Conservation (phyloP, 1,284 basidiomycete species). For the Irpex sp. region DNA sequence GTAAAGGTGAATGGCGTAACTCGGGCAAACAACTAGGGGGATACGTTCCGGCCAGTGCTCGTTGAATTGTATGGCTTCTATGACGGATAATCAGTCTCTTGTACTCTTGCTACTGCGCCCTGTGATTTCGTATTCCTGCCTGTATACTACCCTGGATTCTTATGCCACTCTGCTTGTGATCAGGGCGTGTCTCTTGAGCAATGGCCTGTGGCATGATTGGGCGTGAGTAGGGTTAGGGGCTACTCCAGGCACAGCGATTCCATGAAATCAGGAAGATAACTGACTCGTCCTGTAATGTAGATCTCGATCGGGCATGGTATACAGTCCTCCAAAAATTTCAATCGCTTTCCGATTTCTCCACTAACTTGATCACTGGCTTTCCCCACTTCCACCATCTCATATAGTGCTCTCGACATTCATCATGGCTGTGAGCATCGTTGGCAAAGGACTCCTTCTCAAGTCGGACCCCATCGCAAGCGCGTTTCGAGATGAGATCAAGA, state of each 20-base stretch:
- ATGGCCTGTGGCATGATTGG: background rate
- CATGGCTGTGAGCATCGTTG: constrained; percentile 19
- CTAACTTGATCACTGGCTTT: background rate
- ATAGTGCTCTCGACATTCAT: background rate
- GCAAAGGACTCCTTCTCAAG: constrained; percentile 72
- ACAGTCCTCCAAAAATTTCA: background rate
- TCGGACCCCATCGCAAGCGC: constrained; percentile 64
- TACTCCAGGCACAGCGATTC: background rate
- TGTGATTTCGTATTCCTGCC: background rate
- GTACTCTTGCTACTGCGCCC: background rate
- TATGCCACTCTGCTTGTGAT: background rate
- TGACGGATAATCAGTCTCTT: background rate
- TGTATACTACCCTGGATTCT: background rate
- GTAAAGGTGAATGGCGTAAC: constrained; percentile 24
- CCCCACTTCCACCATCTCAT: background rate
- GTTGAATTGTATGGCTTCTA: background rate
- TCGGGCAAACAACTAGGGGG: constrained; percentile 7
- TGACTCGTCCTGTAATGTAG: background rate
- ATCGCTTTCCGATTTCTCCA: background rate
- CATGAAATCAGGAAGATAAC: too few relatives aligned
- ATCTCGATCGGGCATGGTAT: background rate
- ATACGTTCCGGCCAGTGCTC: too few relatives aligned
- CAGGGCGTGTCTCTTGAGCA: background rate
- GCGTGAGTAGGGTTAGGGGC: background rate
- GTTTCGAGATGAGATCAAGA: constrained; percentile 65